Percentiles rank a stretch among this genome's conserved stretches.
These are phyloP conservation scores for Fusarium sp. DNA, from an alignment of 2,329 filamentous ascomycete genomes.

Conservation along the genomic window DNA sequence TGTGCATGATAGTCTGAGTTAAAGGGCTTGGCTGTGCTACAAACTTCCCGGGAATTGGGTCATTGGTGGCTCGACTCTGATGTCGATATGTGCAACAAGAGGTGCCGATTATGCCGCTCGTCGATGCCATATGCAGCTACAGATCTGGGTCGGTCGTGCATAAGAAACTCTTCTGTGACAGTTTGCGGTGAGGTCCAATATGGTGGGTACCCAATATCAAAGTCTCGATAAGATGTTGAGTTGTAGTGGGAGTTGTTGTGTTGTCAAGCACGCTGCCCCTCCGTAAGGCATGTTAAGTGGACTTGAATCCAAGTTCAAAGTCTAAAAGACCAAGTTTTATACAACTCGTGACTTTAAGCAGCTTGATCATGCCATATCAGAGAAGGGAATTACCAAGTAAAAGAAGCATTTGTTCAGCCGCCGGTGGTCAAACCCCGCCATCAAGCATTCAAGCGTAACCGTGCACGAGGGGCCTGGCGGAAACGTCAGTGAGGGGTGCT, in stretches of 20 bases:
- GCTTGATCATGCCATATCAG: background rate
- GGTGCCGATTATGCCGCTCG: background rate
- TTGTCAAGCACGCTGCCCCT: constrained; percentile 10
- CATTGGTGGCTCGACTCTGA: constrained; percentile 29
- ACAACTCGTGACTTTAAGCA: background rate
- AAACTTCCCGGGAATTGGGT: constrained; percentile 18
- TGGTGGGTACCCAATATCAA: constrained; percentile 21
- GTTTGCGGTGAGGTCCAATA: constrained; percentile 31
- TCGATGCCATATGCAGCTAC: background rate
- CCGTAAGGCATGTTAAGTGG: background rate
- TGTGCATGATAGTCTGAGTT: constrained; percentile 2
- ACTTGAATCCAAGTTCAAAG: background rate
- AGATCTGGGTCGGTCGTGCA: background rate
- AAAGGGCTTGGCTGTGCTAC: constrained; percentile 6
- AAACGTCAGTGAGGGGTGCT: constrained; percentile 27
- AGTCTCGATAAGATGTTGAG: constrained; percentile 13
- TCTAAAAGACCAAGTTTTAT: background rate
- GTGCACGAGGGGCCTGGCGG: constrained; percentile 24
- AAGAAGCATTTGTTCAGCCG: background rate
- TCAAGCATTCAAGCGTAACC: constrained; percentile 10
- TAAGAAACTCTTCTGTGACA: constrained; percentile 1
- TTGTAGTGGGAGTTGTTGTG: background rate
- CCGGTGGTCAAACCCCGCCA: constrained; percentile 19
- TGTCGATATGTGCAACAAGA: constrained; percentile 7
- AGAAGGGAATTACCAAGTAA: background rate